Evolutionary conservation across 441 rosid genomes (phyloP), one percentile per base, ranked within the genome.

Genomic region (Mallotus japonicus): DNA sequence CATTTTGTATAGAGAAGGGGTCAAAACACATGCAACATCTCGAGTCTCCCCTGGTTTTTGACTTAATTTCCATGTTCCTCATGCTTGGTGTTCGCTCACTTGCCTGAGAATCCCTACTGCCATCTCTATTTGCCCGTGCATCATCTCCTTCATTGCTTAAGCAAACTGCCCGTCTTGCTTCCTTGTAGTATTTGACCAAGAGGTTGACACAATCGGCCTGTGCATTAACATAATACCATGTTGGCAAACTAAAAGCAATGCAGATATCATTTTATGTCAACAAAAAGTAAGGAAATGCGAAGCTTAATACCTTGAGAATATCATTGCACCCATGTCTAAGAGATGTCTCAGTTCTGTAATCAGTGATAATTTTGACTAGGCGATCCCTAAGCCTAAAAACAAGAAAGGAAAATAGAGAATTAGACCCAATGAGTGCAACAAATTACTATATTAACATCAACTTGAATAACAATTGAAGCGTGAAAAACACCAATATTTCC

Each of bases 21-120:
- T 93, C 97, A 7, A 96, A 96, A 80, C 99, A 96, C 76, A 96
- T 87, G 89, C 99, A 92, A 75, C 98, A 96, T 79, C 98, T 87
- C 64, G 92, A 86, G 62, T 85, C 92, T 70, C 96, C 98, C 47
- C 88, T 85, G 10, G 96, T 93, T 87, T 87, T 96, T 42, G 99
- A 88, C 87, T 93, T 93, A 22, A 90, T 89, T 74, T 86, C 97
- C 80, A 89, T 81, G 78, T 75, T 83, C 78, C 81, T 87, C 28
- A 79, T 62, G 67, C 80, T 83, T 15, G 47, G 55, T 37, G 80
- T 65, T 78, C 84, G 88, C 57, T 82, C 94, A 19, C 65, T 70
- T 59, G 79, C 83, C 79, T 75, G 90, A 63, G 88, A 81, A 69
- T 79, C 73, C 77, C 80, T 74, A 40, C 55, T 78, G 61, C 74